phyloP scores from a whole-genome alignment of 1,284 basidiomycete genomes.

The Wolfiporia cocos region DNA sequence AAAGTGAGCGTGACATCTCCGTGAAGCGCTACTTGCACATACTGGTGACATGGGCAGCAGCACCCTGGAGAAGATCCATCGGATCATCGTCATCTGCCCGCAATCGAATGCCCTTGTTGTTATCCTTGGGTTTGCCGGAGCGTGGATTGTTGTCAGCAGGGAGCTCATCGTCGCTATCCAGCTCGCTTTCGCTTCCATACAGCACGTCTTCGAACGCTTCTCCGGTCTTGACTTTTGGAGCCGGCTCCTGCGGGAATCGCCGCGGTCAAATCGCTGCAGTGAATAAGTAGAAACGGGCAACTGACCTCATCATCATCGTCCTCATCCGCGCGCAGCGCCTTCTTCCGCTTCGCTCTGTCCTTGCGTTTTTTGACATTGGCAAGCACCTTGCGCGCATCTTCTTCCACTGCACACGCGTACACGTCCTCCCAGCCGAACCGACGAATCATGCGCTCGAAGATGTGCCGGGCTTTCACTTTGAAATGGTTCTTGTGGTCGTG shows the following conservation, averaged over 20 bases:
- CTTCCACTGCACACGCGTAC: constrained; percentile 69
- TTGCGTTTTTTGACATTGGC: constrained; percentile 90
- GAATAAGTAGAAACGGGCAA: constrained; percentile 1
- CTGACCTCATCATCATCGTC: constrained; percentile 41
- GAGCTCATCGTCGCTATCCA: constrained; percentile 69
- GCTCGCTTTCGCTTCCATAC: constrained; percentile 90
- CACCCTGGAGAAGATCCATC: constrained; percentile 89
- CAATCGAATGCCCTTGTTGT: constrained; percentile 52
- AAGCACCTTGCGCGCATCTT: constrained; percentile 75
- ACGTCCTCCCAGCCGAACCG: constrained; percentile 89
- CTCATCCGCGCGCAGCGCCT: constrained; percentile 45
- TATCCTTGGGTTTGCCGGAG: constrained; percentile 31
- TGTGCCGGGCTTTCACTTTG: constrained; percentile 94
- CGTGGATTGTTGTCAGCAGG: constrained; percentile 23
- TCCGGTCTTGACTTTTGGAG: constrained; percentile 51
- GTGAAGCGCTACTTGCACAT: too few relatives aligned
- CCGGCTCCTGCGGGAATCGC: constrained; percentile 25
- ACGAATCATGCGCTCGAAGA: constrained; percentile 93
- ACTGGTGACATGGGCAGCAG: constrained; percentile 77
- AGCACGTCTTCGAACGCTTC: constrained; percentile 95
- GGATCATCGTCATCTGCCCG: constrained; percentile 91
- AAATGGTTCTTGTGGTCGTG: constrained; percentile 99
- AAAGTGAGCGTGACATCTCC: background rate
- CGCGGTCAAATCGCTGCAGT: background rate
- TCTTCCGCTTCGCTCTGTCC: constrained; percentile 78